Base-by-base conservation (phyloP, 371 early-diverging fungal genomes). In the Paramicrosporidium saccamoebae region DNA sequence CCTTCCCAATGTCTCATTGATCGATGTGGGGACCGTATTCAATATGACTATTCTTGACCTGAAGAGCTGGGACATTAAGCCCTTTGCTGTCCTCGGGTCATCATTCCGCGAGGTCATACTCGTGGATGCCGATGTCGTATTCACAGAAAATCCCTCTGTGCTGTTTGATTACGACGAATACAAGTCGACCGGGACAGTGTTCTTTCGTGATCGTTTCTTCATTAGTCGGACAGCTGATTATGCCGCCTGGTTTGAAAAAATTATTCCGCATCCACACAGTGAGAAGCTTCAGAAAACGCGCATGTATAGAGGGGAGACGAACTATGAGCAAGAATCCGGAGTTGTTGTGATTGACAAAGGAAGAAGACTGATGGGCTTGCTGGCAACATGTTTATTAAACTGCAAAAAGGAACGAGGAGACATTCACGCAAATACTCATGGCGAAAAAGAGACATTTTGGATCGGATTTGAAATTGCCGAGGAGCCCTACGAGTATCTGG, bases 81-180 rank as follows among this genome's bases (percentile, higher is more conserved):
- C 65, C 1, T 62, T 45, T 33, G 46, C 56, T 0, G 52, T 64
- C 12, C 33, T 66, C 24, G 58, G 57, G 3, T 61, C 63, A 5
- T 38, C 39, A 4, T 69, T 69, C 29, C 22, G 28, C 6, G 52
- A 62, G 17, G 50, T 53, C 12, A 54, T 67, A 20, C 37, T 71
- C 26, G 42, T 66, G 38, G 68, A 72, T 38, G 64, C 68, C 1
- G 72, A 72, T 26, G 59, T 45, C 3, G 46, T 58, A 16, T 58
- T 64, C 35, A 40, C 67, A 28, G 43, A 56, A 26, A 36, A 45
- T 11, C 68, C 72, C 0, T 50, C 42, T 2, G 28, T 27, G 0
- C 25, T 64, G n/a, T 59, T 59, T 33, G 38, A 46, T 4, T 50
- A 52, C 27, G 30, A 41, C 7, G 53, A 50, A 0, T 67, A 61